These are phyloP conservation scores for Boehmeria nivea DNA, from an alignment of 306 rosid species.

Conservation along the genomic window DNA sequence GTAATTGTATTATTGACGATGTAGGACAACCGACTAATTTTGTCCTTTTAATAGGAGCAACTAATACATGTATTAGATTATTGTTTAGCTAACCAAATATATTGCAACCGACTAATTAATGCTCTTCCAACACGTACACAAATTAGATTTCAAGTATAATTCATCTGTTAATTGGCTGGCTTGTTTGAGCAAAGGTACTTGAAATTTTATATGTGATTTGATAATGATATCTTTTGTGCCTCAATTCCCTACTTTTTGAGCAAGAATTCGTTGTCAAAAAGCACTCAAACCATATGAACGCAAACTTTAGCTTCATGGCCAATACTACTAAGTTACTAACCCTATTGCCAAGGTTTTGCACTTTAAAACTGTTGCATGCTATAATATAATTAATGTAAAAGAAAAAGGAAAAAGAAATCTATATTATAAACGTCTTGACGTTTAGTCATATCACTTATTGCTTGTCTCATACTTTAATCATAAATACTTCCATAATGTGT, in stretches of 20 bases:
- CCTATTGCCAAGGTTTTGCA: too few species aligned
- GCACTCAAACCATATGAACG: neutral
- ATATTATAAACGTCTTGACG: too few species aligned
- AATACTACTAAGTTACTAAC: too few species aligned
- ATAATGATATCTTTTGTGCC: neutral
- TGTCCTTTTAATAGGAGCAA: constrained; percentile 5
- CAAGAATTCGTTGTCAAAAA: neutral
- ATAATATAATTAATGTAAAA: too few species aligned
- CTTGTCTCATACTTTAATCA: too few species aligned
- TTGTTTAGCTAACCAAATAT: neutral
- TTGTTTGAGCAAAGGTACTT: neutral
- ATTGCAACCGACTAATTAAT: constrained; percentile 1
- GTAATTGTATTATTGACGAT: constrained; percentile 1
- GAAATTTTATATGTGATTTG: too few species aligned
- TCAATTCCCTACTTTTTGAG: neutral
- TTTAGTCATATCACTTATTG: too few species aligned
- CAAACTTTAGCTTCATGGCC: neutral
- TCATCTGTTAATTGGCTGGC: neutral
- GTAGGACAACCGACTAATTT: constrained; percentile 5
- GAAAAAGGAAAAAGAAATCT: too few species aligned
- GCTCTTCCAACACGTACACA: neutral
- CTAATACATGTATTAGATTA: neutral
- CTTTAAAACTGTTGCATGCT: too few species aligned
- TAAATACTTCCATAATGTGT: too few species aligned
- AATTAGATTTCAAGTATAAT: neutral